These are phyloP conservation scores for Epicoccum sorghinum DNA, from an alignment of 2,329 filamentous ascomycete genomes.

Conservation along the genomic window DNA sequence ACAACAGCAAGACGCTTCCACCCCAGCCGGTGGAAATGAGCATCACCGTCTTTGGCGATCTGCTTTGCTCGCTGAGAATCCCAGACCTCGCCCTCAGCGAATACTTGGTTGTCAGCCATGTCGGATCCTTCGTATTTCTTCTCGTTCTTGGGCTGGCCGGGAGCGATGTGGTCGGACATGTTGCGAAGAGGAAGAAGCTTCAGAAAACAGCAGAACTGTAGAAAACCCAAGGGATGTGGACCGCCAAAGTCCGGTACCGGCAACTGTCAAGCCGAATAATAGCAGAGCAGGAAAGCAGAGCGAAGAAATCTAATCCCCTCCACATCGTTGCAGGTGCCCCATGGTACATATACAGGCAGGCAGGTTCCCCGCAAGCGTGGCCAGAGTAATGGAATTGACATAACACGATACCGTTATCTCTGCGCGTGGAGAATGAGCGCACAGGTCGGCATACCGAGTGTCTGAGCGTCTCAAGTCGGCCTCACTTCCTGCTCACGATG, in stretches of 20 bases:
- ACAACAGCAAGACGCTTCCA: conserved; percentile 23
- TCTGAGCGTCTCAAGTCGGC: conserved; percentile 15
- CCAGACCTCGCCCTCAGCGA: conserved; percentile 16
- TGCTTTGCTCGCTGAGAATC: conserved; percentile 18
- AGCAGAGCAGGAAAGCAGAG: not conserved
- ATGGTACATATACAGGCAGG: conserved; percentile 17
- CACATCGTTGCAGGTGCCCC: conserved; percentile 13
- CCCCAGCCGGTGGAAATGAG: conserved; percentile 21
- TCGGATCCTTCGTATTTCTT: conserved; percentile 15
- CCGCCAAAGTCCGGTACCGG: conserved; percentile 1
- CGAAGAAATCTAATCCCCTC: conserved; percentile 4
- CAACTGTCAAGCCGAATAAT: not conserved
- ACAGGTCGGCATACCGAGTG: conserved; percentile 8
- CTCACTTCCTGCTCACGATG: conserved; percentile 13
- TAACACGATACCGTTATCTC: conserved; percentile 16
- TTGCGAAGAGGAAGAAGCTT: not conserved
- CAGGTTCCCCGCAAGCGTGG: conserved; percentile 12
- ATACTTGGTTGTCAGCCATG: conserved; percentile 14
- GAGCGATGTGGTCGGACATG: conserved; percentile 10
- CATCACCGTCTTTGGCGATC: conserved; percentile 19
- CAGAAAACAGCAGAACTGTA: not conserved
- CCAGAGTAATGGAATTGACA: conserved; percentile 19
- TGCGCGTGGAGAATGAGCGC: conserved; percentile 14
- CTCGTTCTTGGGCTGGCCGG: conserved; percentile 7
- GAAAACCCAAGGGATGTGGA: not conserved